Base-by-base conservation (phyloP, 106 monocot genomes). In the Xerophyta viscosa region DNA sequence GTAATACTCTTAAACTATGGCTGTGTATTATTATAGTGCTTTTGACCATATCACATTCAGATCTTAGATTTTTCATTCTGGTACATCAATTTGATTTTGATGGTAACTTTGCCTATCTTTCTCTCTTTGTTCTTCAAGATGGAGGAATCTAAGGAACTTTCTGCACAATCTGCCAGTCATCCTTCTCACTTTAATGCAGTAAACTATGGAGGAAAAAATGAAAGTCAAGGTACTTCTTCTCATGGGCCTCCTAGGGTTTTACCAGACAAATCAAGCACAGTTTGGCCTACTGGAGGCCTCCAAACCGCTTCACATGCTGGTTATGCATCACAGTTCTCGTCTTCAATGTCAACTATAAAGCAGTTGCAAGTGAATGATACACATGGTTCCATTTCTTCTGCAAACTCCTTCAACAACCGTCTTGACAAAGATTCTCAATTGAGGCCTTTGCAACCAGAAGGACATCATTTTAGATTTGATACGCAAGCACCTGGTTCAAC, bases 221-320 rank as follows among this genome's bases (percentile, higher is more conserved):
- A 77, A 9, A 25, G 25, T 28, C 68, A 66, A 63, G 55, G 37
- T 57, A 29, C 64, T 0, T n/a, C n/a, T n/a, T 20, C 57, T 21
- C 71, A 62, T 62, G 84, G 68, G 48, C 42, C 79, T 65, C 49
- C 75, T 26, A 79, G 68, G 48, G 63, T 67, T 63, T 6, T 66
- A 6, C 24, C 66, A 24, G 70, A 70, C 5, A 77, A 69, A 65
- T 18, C 55, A 27, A 74, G 39, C 47, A 41, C 65, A 37, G 44
- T 66, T 42, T 41, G 44, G 19, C 23, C 66, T 46, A 23, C 64
- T 41, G 77, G 74, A 47, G 66, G 71, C 15, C 63, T 71, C 66
- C 66, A 65, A 17, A 59, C 28, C 66, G 41, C 44, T 62, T 62
- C 71, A 24, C 37, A 61, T 25, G 31, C 48, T 20, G 37, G 54